Conservation (phyloP, 176 grass and related monocot species). For the Aegilops tauschii region DNA sequence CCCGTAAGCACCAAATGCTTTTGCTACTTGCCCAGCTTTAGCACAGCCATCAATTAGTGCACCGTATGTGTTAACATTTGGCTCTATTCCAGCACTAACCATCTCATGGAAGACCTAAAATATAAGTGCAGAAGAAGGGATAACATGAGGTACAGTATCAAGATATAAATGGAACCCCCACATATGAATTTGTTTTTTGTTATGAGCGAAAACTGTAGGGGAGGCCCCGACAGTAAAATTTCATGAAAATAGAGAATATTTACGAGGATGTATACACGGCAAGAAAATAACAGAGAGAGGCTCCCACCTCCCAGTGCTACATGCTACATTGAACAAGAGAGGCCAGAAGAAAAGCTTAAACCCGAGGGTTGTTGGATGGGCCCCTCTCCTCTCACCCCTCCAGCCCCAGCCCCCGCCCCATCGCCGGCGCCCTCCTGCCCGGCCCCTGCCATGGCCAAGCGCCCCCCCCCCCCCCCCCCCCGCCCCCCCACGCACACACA, state of each 20-base stretch:
- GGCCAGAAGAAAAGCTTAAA: neutral
- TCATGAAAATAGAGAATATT: neutral
- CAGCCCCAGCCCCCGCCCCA: too few species aligned
- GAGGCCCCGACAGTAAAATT: neutral
- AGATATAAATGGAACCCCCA: conserved; percentile 18
- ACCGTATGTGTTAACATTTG: conserved; percentile 93
- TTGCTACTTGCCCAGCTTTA: conserved; percentile 90
- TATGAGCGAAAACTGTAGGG: neutral
- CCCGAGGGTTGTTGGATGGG: too few species aligned
- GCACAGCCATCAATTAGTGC: conserved; percentile 97
- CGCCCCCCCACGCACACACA: too few species aligned
- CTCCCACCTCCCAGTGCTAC: neutral
- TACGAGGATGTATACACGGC: neutral
- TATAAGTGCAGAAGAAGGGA: conserved; percentile 11
- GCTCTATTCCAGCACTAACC: conserved; percentile 86
- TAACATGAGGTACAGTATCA: conserved; percentile 10
- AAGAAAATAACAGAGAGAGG: neutral
- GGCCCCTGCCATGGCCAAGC: too few species aligned
- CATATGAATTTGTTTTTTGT: neutral
- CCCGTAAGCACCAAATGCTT: conserved; percentile 98
- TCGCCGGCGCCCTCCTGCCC: too few species aligned
- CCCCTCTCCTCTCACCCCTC: too few species aligned
- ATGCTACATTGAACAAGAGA: neutral
- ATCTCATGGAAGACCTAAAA: conserved; percentile 97
- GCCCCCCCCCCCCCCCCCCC: too few species aligned